Evolutionary conservation across 2,329 filamentous ascomycete species (phyloP).

Genomic region (Tolypocladium sp.): DNA sequence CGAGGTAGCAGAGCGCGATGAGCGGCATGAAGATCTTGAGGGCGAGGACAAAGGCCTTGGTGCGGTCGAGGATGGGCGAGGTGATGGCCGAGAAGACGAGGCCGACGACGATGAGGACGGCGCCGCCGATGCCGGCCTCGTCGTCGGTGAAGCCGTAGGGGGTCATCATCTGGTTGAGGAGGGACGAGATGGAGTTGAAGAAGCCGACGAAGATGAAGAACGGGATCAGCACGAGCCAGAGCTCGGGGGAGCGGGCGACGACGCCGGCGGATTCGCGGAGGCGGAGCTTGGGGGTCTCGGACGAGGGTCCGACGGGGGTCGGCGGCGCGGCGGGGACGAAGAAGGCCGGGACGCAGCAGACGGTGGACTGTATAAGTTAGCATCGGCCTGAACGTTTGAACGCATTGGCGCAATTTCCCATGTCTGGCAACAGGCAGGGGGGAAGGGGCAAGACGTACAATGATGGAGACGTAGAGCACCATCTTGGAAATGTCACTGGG

Average conservation of each 20-base stretch:
- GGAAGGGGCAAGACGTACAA: constrained; percentile 46
- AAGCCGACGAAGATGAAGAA: constrained; percentile 80
- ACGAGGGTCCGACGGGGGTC: constrained; percentile 64
- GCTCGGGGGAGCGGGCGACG: constrained; percentile 51
- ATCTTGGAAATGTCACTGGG: constrained; percentile 63
- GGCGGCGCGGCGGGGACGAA: constrained; percentile 72
- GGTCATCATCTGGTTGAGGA: constrained; percentile 81
- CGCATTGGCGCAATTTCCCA: neutral
- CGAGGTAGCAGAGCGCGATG: constrained; percentile 63
- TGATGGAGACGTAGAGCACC: constrained; percentile 77
- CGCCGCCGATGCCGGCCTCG: constrained; percentile 82
- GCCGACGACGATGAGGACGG: constrained; percentile 80
- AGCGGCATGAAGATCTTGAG: constrained; percentile 70
- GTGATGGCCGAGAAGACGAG: constrained; percentile 67
- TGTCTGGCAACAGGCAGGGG: neutral
- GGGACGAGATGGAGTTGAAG: constrained; percentile 85
- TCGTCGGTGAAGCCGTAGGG: constrained; percentile 80
- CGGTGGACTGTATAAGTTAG: constrained; percentile 19
- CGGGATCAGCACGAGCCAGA: constrained; percentile 74
- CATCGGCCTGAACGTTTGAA: neutral
- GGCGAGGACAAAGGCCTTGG: constrained; percentile 65
- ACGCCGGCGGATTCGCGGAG: constrained; percentile 42
- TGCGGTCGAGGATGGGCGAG: constrained; percentile 76
- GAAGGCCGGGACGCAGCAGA: constrained; percentile 62
- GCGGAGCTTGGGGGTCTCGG: constrained; percentile 45